Base-by-base conservation (phyloP, 805 yeast species). In the Schwanniomyces occidentalis region DNA sequence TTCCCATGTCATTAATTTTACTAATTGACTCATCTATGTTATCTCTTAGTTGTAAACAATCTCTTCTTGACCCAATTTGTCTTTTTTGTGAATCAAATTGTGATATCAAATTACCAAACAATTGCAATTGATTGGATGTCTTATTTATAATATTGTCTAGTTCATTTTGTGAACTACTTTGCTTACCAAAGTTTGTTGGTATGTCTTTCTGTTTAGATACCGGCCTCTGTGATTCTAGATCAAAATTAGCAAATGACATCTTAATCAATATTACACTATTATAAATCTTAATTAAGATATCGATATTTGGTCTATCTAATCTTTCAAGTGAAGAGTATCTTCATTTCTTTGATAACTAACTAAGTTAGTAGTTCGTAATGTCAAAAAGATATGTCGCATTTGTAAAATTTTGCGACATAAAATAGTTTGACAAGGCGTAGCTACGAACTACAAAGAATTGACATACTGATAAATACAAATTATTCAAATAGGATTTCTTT, bases 171-270 rank as follows among this genome's bases (percentile, higher is more conserved):
- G 44, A 27, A 24, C 34, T 30, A 16, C 32, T 13, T 20, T 37
- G 25, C 12, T 27, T 16, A 3, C 17, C 22, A 21, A 4, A 16
- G 27, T 27, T 17, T 30, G 28, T 10, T 29, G 29, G 18, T 24
- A 18, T 9, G 17, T 22, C 14, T 17, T 37, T 33, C 22, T 34
- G 32, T 13, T 41, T 35, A 28, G 42, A 27, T 16, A 34, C n/a
- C 4, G 51, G 42, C 24, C 46, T 61, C 42, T 75, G 79, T 1
- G 80, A 74, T 48, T 75, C 80, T 8, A 67, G 34, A 48, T 75
- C 79, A 40, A 59, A 62, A 36, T 73, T 71, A 25, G 80, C 80
- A 61, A 75, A 75, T 9, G 81, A 75, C 81, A 75, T 75, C 19
- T 13, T 26, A 24, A 13, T 8, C n/a, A n/a, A n/a, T n/a, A n/a